A percentile compares a stretch with the other conserved stretches of the same genome.
These are phyloP conservation scores for Acanthamoeba triangularis DNA, from an alignment of 208 protist species.

Conservation along the genomic window DNA sequence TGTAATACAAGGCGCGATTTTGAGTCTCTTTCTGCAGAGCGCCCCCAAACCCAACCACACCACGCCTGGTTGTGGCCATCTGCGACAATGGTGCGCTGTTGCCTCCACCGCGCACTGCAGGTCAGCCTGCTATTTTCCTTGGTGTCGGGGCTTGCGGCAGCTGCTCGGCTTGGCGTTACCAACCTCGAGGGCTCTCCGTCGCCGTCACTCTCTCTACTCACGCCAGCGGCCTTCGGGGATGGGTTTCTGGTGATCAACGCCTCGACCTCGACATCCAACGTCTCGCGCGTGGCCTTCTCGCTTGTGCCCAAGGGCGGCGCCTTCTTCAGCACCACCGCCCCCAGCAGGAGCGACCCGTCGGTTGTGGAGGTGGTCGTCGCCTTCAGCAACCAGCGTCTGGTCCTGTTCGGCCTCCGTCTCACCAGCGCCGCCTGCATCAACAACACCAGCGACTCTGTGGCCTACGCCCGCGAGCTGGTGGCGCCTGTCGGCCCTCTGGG, in stretches of 20 bases:
- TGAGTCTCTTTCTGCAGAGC: too few species aligned
- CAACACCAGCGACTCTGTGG: background rate
- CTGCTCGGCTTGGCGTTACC: too few species aligned
- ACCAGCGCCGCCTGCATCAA: background rate
- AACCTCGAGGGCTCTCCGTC: too few species aligned
- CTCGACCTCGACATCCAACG: background rate
- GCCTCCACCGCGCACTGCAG: too few species aligned
- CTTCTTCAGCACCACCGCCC: background rate
- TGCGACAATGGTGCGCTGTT: too few species aligned
- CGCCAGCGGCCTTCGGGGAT: background rate
- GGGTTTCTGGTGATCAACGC: background rate
- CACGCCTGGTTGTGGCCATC: too few species aligned
- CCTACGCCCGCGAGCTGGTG: constrained; percentile 20
- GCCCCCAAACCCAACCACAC: too few species aligned
- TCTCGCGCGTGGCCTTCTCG: background rate
- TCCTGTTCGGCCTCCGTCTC: background rate
- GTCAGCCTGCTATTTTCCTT: too few species aligned
- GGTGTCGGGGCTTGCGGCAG: too few species aligned
- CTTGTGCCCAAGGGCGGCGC: background rate
- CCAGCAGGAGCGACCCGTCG: background rate
- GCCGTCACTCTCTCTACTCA: background rate
- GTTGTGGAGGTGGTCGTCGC: background rate
- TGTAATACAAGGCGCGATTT: too few species aligned
- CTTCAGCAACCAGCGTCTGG: background rate
- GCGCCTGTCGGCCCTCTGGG: background rate